These are phyloP conservation scores for Synura sp. DNA, from an alignment of 352 stramenopile species.

Conservation along the genomic window DNA sequence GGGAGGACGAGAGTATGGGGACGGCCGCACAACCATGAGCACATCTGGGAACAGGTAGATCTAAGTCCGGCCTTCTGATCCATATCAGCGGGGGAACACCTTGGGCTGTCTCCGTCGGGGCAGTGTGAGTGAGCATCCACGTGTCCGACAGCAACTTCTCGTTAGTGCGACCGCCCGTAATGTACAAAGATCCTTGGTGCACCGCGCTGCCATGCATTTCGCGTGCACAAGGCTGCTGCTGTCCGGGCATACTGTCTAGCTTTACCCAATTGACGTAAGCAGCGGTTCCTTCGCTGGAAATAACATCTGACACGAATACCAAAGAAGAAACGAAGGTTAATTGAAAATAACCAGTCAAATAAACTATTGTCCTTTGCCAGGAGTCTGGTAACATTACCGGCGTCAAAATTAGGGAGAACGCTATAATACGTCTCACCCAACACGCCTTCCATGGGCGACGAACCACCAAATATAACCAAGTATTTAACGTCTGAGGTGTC, in stretches of 20 bases:
- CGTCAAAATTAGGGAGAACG: not conserved
- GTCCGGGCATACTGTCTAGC: not conserved
- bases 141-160: not conserved
- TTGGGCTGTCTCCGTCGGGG: not conserved
- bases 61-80: not conserved
- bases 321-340: no score
- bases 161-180: not conserved
- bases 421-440: not conserved
- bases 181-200: no score
- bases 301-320: not conserved
- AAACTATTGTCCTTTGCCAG: no score
- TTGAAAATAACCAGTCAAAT: no score
- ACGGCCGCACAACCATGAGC: not conserved
- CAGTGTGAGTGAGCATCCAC: not conserved
- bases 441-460: not conserved
- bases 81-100: not conserved
- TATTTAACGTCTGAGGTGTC: not conserved
- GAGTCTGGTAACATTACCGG: not conserved
- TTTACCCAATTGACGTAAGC: not conserved
- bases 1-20: not conserved
- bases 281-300: not conserved
- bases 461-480: conserved; percentile 18
- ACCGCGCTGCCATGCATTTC: no score
- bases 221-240: not conserved
- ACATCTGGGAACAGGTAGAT: not conserved